Conservation (phyloP, 176 grass and related monocot species). For the Musa beccarii region DNA sequence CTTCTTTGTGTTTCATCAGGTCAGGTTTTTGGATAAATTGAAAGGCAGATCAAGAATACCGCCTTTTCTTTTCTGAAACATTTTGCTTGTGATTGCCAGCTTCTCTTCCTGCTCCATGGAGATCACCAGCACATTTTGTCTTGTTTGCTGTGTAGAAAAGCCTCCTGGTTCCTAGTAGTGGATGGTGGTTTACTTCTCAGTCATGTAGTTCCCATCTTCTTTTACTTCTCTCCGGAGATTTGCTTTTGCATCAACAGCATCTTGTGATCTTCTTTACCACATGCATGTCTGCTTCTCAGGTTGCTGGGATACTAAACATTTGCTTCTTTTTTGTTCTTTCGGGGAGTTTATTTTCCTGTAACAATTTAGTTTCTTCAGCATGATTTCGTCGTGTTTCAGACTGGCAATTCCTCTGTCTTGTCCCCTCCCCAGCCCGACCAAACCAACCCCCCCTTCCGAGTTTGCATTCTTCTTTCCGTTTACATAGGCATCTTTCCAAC, state of each 20-base stretch:
- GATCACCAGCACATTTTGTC: no score
- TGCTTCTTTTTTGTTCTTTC: not conserved
- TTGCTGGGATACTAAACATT: not conserved
- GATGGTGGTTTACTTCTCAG: not conserved
- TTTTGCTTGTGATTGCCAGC: not conserved
- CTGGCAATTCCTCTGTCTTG: no score
- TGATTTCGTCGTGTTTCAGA: not conserved
- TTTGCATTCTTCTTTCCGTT: no score
- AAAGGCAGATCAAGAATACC: not conserved
- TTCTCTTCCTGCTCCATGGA: no score
- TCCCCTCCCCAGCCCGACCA: no score
- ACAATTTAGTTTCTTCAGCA: not conserved
- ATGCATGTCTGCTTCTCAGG: not conserved
- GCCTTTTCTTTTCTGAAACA: not conserved
- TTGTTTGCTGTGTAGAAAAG: no score
- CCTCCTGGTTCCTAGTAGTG: no score
- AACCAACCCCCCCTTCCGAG: no score
- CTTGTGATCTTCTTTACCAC: not conserved
- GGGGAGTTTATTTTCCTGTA: not conserved
- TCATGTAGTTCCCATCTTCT: not conserved
- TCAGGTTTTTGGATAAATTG: not conserved
- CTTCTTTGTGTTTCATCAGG: not conserved
- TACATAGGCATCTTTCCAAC: no score
- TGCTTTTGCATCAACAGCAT: not conserved
- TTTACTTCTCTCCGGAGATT: not conserved